Percentiles rank a stretch among this genome's conserved stretches.
These are phyloP conservation scores for Naganishia onofrii DNA, from an alignment of 768 basidiomycete genomes.

Conservation along the genomic window DNA sequence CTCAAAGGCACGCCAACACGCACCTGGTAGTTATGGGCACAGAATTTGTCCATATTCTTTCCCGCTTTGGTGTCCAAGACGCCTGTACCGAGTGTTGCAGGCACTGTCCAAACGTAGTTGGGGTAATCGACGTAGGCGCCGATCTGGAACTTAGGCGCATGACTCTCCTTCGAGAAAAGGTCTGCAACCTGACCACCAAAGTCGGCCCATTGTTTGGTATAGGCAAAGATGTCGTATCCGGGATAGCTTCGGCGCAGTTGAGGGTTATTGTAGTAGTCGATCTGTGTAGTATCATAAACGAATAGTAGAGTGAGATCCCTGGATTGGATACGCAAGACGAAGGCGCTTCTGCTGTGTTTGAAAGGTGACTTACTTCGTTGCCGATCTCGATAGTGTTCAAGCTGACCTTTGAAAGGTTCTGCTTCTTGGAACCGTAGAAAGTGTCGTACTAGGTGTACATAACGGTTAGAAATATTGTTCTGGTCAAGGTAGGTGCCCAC, in stretches of 20 bases:
- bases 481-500: neutral
- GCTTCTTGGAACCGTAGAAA: slow-evolving; percentile 20
- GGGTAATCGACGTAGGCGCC: slow-evolving; percentile 28
- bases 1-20: neutral
- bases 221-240: slow-evolving; percentile 26
- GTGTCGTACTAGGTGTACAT: slow-evolving; percentile 17
- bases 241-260: slow-evolving; percentile 1
- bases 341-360: neutral
- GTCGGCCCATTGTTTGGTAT: slow-evolving; percentile 27
- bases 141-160: slow-evolving; percentile 27
- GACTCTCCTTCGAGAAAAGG: slow-evolving; percentile 5
- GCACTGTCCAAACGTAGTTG: slow-evolving; percentile 17
- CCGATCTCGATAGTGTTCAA: slow-evolving; percentile 32
- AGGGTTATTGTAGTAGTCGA: slow-evolving; percentile 27
- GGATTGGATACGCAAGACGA: neutral
- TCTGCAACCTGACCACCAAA: slow-evolving; percentile 10
- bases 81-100: slow-evolving; percentile 28
- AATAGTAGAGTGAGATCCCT: neutral
- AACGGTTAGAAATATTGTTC: neutral
- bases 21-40: slow-evolving; percentile 4
- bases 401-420: slow-evolving; percentile 3
- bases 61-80: slow-evolving; percentile 22
- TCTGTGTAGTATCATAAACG: neutral
- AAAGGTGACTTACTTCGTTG: slow-evolving; percentile 26
- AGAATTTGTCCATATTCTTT: slow-evolving; percentile 1